Percentiles rank a stretch among this genome's conserved stretches.
phyloP scores from a whole-genome alignment of 2,329 filamentous ascomycete genomes.

The Dissoconium aciculare region DNA sequence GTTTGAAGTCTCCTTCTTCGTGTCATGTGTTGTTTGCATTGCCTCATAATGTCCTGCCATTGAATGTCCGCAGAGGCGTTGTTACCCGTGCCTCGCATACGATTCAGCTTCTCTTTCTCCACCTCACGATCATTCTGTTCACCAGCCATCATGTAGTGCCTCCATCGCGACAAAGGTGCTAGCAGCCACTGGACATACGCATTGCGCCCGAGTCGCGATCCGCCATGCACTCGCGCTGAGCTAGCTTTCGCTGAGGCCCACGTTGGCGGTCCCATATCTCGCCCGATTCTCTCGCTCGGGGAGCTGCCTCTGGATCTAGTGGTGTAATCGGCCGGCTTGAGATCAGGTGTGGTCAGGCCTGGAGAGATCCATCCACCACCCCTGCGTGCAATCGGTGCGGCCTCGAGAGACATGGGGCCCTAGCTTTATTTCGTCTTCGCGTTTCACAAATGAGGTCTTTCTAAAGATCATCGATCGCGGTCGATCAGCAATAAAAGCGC shows the following conservation, averaged over 20 bases:
- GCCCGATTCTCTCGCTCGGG: conserved; percentile 37
- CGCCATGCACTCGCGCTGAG: conserved; percentile 50
- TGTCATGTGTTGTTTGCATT: too few species aligned
- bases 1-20: too few species aligned
- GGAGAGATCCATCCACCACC: conserved; percentile 76
- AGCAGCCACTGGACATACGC: too few species aligned
- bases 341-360: conserved; percentile 60
- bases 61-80: too few species aligned
- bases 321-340: conserved; percentile 32
- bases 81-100: too few species aligned
- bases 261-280: conserved; percentile 48
- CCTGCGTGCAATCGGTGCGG: conserved; percentile 71
- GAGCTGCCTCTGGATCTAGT: conserved; percentile 46
- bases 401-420: conserved; percentile 67
- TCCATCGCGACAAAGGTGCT: too few species aligned
- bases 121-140: conserved; percentile 37
- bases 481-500: too few species aligned
- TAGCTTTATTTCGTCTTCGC: too few species aligned
- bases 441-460: too few species aligned
- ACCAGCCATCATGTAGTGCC: too few species aligned
- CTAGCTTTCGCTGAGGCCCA: conserved; percentile 75
- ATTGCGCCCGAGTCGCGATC: conserved; percentile 61
- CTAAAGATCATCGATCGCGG: too few species aligned
- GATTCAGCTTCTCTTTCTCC: conserved; percentile 63
- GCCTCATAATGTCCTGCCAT: too few species aligned